These are phyloP conservation scores for Yarrowia sp. DNA, from an alignment of 805 yeast species.

Conservation along the genomic window DNA sequence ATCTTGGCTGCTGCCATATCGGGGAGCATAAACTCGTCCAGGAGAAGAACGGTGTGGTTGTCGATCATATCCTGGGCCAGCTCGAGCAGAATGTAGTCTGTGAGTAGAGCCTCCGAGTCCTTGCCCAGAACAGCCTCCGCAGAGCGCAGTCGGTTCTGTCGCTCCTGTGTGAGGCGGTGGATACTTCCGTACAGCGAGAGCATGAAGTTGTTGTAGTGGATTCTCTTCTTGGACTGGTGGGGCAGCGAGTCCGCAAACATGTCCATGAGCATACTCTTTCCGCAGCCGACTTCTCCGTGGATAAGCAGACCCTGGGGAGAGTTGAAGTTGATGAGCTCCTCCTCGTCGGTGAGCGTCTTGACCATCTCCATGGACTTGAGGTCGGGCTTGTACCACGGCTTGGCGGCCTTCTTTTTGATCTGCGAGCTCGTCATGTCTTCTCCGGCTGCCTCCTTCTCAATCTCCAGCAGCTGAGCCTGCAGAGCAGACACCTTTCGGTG, in stretches of 20 bases:
- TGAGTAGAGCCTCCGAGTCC: slow-evolving; percentile 41
- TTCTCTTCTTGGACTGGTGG: slow-evolving; percentile 58
- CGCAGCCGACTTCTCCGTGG: slow-evolving; percentile 53
- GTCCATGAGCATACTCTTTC: slow-evolving; percentile 72
- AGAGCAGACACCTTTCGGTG: slow-evolving; percentile 45
- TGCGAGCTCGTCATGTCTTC: neutral
- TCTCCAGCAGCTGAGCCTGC: slow-evolving; percentile 40
- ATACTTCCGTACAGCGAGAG: slow-evolving; percentile 65
- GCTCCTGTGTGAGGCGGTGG: slow-evolving; percentile 51
- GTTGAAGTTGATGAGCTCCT: slow-evolving; percentile 51
- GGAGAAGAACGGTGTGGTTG: slow-evolving; percentile 55
- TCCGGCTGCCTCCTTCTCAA: slow-evolving; percentile 27
- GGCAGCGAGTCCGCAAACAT: slow-evolving; percentile 67
- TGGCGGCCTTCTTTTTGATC: slow-evolving; percentile 3
- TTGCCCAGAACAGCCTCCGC: slow-evolving; percentile 26
- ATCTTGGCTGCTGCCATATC: slow-evolving; percentile 74
- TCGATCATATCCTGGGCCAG: slow-evolving; percentile 62
- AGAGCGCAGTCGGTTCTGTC: slow-evolving; percentile 41
- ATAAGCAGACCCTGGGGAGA: slow-evolving; percentile 69
- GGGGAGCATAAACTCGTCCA: slow-evolving; percentile 77
- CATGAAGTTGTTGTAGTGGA: slow-evolving; percentile 71
- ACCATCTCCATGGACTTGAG: slow-evolving; percentile 44
- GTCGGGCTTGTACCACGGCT: slow-evolving; percentile 31
- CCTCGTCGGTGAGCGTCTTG: slow-evolving; percentile 56
- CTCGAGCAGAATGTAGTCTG: slow-evolving; percentile 63